Percentiles rank a stretch among this genome's conserved stretches.
phyloP scores from a whole-genome alignment of 2,329 filamentous ascomycete genomes.

The Herpotrichia juniperi region DNA sequence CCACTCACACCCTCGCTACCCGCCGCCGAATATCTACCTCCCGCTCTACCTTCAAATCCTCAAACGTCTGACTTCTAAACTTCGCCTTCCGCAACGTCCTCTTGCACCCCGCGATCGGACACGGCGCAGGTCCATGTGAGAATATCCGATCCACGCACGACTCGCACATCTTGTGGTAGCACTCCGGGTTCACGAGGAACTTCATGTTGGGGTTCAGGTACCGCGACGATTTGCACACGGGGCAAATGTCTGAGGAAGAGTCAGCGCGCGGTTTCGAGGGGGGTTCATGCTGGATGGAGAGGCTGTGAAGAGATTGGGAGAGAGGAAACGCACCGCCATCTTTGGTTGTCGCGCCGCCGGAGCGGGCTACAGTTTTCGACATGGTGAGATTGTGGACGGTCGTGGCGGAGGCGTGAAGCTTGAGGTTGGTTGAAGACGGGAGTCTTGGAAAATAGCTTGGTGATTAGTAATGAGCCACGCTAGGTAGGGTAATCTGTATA shows the following conservation, averaged over 20 bases:
- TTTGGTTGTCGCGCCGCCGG: conserved; percentile 34
- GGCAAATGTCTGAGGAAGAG: conserved; percentile 74
- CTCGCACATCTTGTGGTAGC: conserved; percentile 99
- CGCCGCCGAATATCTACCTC: conserved; percentile 90
- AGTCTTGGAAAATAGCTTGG: neutral
- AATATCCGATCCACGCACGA: conserved; percentile 96
- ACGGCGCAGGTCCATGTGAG: conserved; percentile 86
- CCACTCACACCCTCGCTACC: conserved; percentile 65
- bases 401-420: neutral
- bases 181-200: conserved; percentile 97
- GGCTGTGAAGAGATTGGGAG: conserved; percentile 33
- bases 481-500: too few species aligned
- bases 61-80: conserved; percentile 89
- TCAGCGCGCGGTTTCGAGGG: conserved; percentile 25
- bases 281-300: conserved; percentile 30
- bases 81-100: conserved; percentile 83
- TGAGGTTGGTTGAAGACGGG: neutral
- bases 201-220: conserved; percentile 94
- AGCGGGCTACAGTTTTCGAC: conserved; percentile 40
- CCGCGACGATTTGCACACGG: conserved; percentile 94
- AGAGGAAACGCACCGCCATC: conserved; percentile 46
- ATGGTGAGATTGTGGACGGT: conserved; percentile 28
- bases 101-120: conserved; percentile 86
- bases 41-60: conserved; percentile 83
- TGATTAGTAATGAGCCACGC: neutral